Base-by-base conservation (phyloP, 768 basidiomycete genomes). In the Gloeopeniophorella convolvens region DNA sequence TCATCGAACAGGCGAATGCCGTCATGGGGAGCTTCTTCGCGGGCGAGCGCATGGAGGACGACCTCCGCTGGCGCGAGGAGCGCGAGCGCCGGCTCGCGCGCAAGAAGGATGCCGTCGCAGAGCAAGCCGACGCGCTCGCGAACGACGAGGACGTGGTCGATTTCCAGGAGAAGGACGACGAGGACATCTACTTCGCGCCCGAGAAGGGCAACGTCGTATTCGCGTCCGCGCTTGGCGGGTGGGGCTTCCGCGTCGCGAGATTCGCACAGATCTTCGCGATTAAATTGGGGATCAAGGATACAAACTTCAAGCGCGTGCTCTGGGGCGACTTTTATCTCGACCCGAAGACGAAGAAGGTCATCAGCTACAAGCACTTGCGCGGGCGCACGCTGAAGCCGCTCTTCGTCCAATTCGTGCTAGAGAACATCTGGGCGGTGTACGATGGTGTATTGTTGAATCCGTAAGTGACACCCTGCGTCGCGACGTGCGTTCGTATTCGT, bases 281-380 rank as follows among this genome's bases (percentile, higher is more conserved):
- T 32, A 97, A 95, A 66, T 76, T 99, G 11, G 88, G 89, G 23
- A 85, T 98, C 61, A 87, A 88, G 63, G 95, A 97, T 68, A 73
- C 72, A 5, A 94, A 89, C 61, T 70, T 99, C 31, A 75, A 87
- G 51, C 76, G 81, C 43, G 91, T 92, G 8, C 72, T 99, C 5
- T 99, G 96, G 96, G 96, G 96, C 3, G 96, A 98, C 66, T 98
- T 84, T 64, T 99, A 87, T 67, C 75, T 98, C 44, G 96, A 98
- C 65, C 89, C 95, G 0, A 98, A 97, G 71, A 87, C 87, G 36
- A 98, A 96, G 68, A 78, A 81, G 58, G 88, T 98, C 32, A 83
- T 98, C 62, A 89, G 85, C 59, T 74, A 92, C 66, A 94, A 92
- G 68, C 88, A 94, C 67, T 76, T 97, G 51, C 80, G 78, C 44